phyloP scores from a whole-genome alignment of 257 asterid species.

The Leonotis leonurus region DNA sequence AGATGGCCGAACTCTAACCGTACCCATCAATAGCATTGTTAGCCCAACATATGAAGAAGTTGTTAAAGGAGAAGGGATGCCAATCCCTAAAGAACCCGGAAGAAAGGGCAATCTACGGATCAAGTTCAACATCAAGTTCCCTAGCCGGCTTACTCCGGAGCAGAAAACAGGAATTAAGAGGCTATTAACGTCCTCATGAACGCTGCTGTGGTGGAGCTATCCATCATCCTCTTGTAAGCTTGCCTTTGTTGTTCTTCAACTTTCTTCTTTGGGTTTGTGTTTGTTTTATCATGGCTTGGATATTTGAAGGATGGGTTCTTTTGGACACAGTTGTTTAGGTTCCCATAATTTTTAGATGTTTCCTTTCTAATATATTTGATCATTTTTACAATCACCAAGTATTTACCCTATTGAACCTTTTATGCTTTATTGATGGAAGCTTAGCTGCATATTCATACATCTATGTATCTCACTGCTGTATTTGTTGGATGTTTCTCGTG shows the following conservation, averaged over 20 bases:
- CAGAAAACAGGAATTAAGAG: conserved; percentile 80
- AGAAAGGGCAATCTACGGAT: conserved; percentile 66
- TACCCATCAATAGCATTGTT: conserved; percentile 53
- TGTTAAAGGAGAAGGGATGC: conserved; percentile 88
- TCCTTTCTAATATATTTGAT: conserved; percentile 9
- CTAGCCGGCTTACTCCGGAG: conserved; percentile 73
- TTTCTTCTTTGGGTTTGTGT: not conserved
- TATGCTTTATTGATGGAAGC: not conserved
- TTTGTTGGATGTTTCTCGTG: too few relatives aligned
- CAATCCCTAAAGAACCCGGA: conserved; percentile 83
- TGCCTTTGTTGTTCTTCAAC: conserved; percentile 1
- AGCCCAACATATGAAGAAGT: conserved; percentile 76
- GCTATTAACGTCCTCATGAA: conserved; percentile 48
- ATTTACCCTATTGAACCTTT: not conserved
- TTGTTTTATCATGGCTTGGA: not conserved
- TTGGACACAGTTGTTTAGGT: conserved; percentile 12
- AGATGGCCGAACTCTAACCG: conserved; percentile 60
- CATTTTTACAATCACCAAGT: not conserved
- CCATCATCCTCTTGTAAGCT: conserved; percentile 25
- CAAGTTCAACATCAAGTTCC: conserved; percentile 76
- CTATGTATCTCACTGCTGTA: too few relatives aligned
- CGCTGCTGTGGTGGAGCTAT: conserved; percentile 6
- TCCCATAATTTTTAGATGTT: conserved; percentile 6
- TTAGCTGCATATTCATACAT: not conserved
- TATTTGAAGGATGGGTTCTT: conserved; percentile 11